These are phyloP conservation scores for Aspergillus latus DNA, from an alignment of 2,329 filamentous ascomycete genomes.

Conservation along the genomic window DNA sequence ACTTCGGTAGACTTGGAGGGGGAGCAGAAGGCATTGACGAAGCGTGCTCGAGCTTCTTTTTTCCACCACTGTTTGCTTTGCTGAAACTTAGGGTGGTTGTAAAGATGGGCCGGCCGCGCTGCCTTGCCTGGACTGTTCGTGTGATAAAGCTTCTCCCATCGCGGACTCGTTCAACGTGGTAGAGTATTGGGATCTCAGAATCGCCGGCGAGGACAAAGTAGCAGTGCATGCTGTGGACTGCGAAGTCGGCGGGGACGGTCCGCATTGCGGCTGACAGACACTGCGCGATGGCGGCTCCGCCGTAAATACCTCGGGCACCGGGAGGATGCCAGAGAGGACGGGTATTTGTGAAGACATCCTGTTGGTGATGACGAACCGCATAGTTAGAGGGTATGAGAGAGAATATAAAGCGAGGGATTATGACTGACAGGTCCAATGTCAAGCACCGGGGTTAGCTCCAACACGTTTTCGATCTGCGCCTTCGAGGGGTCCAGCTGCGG, in stretches of 20 bases:
- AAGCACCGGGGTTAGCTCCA: conserved; percentile 76
- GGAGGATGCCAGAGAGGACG: conserved; percentile 89
- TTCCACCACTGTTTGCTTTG: conserved; percentile 55
- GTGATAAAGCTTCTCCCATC: conserved; percentile 89
- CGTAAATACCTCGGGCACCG: conserved; percentile 89
- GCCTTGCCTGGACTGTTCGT: conserved; percentile 90
- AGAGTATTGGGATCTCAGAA: conserved; percentile 79
- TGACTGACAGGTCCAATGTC: conserved; percentile 58
- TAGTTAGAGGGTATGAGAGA: not conserved
- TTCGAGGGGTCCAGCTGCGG: conserved; percentile 70
- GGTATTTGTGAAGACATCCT: conserved; percentile 95
- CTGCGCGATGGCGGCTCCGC: conserved; percentile 90
- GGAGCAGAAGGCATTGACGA: conserved; percentile 57
- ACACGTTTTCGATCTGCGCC: conserved; percentile 81
- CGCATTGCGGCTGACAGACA: conserved; percentile 82
- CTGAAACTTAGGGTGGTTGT: conserved; percentile 92
- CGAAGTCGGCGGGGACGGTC: conserved; percentile 77
- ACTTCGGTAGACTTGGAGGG: conserved; percentile 39
- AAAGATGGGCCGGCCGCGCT: conserved; percentile 86
- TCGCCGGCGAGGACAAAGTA: conserved; percentile 96
- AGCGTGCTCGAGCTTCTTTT: conserved; percentile 64
- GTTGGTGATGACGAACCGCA: conserved; percentile 6
- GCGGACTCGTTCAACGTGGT: conserved; percentile 91
- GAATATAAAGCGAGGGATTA: not conserved
- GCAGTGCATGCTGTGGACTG: conserved; percentile 95